phyloP scores from a whole-genome alignment of 116 monocot genomes.

The Iris pallida region DNA sequence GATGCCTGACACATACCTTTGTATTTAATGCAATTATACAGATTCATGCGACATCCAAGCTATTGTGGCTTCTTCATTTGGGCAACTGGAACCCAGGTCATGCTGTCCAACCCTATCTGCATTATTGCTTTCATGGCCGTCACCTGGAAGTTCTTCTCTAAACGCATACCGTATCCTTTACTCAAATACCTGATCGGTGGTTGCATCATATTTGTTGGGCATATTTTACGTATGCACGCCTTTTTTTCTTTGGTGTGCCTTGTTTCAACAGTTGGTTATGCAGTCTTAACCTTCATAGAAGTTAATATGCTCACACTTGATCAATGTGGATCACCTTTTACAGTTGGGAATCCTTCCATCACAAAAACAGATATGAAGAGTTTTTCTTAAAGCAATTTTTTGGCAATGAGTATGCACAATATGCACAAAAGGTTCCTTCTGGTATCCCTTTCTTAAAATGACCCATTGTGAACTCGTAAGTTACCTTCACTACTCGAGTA shows the following conservation, averaged over 20 bases:
- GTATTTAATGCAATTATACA: conserved; percentile 20
- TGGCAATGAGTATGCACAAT: conserved; percentile 53
- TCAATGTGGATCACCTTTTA: neutral
- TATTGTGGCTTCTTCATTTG: conserved; percentile 93
- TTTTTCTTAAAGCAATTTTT: conserved; percentile 93
- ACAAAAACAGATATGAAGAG: conserved; percentile 77
- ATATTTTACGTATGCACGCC: neutral
- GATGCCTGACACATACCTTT: neutral
- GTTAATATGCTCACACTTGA: too few relatives aligned
- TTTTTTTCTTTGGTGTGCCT: too few relatives aligned
- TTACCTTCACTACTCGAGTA: too few relatives aligned
- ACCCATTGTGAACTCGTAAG: conserved; percentile 1
- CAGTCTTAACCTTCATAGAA: too few relatives aligned
- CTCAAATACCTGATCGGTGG: neutral
- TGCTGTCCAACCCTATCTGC: conserved; percentile 84
- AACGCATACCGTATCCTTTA: conserved; percentile 77
- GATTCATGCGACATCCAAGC: conserved; percentile 83
- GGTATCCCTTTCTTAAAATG: conserved; percentile 89
- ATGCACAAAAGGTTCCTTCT: conserved; percentile 65
- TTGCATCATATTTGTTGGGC: neutral
- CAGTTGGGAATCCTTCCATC: conserved; percentile 26
- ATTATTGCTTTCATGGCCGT: conserved; percentile 50
- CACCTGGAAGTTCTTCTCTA: conserved; percentile 78
- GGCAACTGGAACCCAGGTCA: conserved; percentile 79
- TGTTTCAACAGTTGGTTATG: too few relatives aligned